Conservation (phyloP, 495 filamentous ascomycete genomes). For the Hypoxylon intermedium region DNA sequence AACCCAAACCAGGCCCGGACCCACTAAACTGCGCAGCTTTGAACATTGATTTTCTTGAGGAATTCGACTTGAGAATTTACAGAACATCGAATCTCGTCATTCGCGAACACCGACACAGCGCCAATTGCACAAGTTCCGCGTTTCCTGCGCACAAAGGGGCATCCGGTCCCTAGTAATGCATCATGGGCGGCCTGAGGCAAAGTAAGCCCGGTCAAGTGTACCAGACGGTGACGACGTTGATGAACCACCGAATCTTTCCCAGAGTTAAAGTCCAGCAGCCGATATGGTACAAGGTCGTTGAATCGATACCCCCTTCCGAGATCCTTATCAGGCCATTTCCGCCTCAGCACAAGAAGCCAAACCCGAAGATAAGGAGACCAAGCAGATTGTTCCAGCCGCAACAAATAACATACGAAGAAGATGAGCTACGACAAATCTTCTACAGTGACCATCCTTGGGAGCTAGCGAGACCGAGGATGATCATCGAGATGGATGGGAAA, state of each 20-base stretch:
- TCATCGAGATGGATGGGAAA: constrained; percentile 85
- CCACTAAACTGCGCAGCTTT: neutral
- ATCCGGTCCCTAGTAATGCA: neutral
- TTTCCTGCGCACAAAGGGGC: constrained; percentile 3
- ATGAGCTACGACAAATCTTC: constrained; percentile 78
- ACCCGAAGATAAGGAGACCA: constrained; percentile 61
- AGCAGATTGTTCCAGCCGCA: constrained; percentile 83
- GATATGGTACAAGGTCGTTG: constrained; percentile 77
- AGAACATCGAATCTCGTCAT: neutral
- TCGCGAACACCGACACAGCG: neutral
- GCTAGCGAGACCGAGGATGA: constrained; percentile 82
- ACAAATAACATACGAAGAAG: constrained; percentile 81
- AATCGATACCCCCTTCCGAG: constrained; percentile 79
- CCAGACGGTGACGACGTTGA: constrained; percentile 32
- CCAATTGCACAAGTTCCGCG: constrained; percentile 9
- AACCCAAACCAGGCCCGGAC: neutral
- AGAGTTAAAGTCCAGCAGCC: constrained; percentile 57
- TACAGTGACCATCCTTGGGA: constrained; percentile 97
- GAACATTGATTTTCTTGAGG: neutral
- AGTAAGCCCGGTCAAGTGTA: constrained; percentile 35
- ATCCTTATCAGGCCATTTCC: constrained; percentile 71
- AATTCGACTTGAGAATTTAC: neutral
- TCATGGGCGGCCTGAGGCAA: constrained; percentile 44
- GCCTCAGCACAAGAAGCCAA: constrained; percentile 63
- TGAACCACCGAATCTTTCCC: constrained; percentile 39